Base-by-base conservation (phyloP, 2,329 filamentous ascomycete genomes). In the Talaromyces pinophilus region DNA sequence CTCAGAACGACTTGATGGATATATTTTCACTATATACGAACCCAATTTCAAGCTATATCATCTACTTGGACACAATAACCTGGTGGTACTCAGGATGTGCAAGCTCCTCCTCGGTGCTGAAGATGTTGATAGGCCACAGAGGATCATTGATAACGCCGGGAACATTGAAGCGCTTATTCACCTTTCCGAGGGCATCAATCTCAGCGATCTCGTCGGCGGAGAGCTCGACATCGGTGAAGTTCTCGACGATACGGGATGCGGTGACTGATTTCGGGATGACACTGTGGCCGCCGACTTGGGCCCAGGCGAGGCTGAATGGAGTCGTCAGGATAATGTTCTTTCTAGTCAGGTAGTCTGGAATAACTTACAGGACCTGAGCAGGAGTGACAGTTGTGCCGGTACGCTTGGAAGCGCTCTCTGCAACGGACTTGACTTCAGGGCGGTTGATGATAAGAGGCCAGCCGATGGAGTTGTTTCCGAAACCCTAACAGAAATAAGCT, bases 391-490 rank as follows among this genome's bases (percentile, higher is more conserved):
- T 68, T 35, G 70, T 69, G 52, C 77, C 76, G 44, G 74, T 74
- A 44, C 77, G 73, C 71, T 76, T 72, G 63, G 75, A 70, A 64
- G 73, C 77, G 72, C 87, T 85, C 79, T 88, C 87, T 76, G 88
- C 84, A 22, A 90, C 87, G 62, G 90, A 81, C 77, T 87, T 83
- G 61, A 89, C 80, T 42, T 89, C 83, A 1, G 86, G 84, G 74
- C 86, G 88, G 65, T 87, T 86, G 68, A 85, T 84, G 72, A 91
- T 81, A 67, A 91, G 81, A 63, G 89, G 88, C 13, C 87, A 85
- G 55, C 87, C 86, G 4, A 88, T 76, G 59, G 79, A 79, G 76
- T 86, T 87, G 77, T 86, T 86, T 15, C 83, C 88, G 25, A 90
- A 83, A 3, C 88, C 77, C 76, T 78, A 8, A 7, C 15, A 5